A percentile compares a stretch with the other conserved stretches of the same genome.
These are phyloP conservation scores for Capsicum baccatum DNA, from an alignment of 257 asterid genomes.

Conservation along the genomic window DNA sequence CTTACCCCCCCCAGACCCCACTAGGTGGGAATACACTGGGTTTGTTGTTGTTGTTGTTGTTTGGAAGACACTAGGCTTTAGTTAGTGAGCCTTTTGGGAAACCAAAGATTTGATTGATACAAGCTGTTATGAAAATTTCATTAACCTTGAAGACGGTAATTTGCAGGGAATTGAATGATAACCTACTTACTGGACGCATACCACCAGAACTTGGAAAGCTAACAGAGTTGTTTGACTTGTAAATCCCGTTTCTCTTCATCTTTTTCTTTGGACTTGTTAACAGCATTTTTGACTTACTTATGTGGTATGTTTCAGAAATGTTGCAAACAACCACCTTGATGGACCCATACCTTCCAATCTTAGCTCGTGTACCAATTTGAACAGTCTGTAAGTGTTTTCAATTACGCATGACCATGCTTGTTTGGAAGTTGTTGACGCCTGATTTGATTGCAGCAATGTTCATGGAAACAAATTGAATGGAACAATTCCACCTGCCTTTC, in stretches of 20 bases:
- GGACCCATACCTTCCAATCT: conserved; percentile 90
- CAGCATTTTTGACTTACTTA: background rate
- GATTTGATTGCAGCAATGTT: conserved; percentile 62
- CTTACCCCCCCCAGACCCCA: too few species aligned
- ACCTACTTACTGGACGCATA: conserved; percentile 72
- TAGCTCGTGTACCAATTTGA: conserved; percentile 90
- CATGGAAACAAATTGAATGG: conserved; percentile 84
- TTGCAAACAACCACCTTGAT: conserved; percentile 79
- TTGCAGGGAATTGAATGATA: conserved; percentile 85
- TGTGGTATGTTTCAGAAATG: conserved; percentile 62
- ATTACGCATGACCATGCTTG: background rate
- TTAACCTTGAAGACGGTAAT: background rate
- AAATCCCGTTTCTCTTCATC: conserved; percentile 30
- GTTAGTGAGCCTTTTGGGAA: background rate
- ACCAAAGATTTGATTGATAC: background rate
- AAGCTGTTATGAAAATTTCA: background rate
- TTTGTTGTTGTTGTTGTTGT: too few species aligned
- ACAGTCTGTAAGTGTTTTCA: conserved; percentile 80
- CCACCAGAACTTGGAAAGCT: conserved; percentile 96
- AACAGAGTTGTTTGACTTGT: conserved; percentile 90
- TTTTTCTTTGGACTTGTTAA: background rate
- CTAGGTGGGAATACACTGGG: too few species aligned
- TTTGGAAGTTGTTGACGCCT: background rate
- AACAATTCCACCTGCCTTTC: conserved; percentile 75
- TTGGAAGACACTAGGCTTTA: background rate